Evolutionary conservation across 768 basidiomycete genomes (phyloP).

Genomic region (Serpula lacrymans): DNA sequence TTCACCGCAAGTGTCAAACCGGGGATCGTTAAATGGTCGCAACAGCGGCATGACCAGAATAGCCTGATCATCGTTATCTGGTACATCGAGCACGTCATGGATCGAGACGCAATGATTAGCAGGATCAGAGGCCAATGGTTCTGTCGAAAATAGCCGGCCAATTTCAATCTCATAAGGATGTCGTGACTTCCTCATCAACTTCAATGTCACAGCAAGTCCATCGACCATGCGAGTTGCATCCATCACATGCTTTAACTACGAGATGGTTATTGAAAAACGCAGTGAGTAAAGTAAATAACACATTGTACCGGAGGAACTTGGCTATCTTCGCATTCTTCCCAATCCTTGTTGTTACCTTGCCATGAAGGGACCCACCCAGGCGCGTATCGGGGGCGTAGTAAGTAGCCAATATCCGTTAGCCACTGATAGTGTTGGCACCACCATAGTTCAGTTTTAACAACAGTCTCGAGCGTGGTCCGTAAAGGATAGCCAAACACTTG

Average conservation of each 20-base stretch:
- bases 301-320: background rate
- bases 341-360: slow-evolving; percentile 5
- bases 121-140: slow-evolving; percentile 15
- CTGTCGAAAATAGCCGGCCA: slow-evolving; percentile 15
- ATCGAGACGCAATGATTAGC: slow-evolving; percentile 30
- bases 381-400: slow-evolving; percentile 25
- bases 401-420: slow-evolving; percentile 25
- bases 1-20: slow-evolving; percentile 31
- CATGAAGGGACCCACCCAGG: slow-evolving; percentile 34
- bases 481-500: no score
- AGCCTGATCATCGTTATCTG: slow-evolving; percentile 11
- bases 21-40: slow-evolving; percentile 13
- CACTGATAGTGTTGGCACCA: slow-evolving; percentile 20
- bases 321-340: background rate
- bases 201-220: slow-evolving; percentile 3
- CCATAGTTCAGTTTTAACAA: background rate
- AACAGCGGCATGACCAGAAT: slow-evolving; percentile 22
- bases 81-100: slow-evolving; percentile 17
- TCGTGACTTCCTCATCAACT: slow-evolving; percentile 1
- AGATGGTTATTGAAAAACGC: no score
- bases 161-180: slow-evolving; percentile 26
- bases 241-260: no score
- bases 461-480: background rate
- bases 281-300: no score
- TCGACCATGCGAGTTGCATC: slow-evolving; percentile 11